Percentiles rank a stretch among this genome's conserved stretches.
Conservation (phyloP, 495 filamentous ascomycete genomes). For the Talaromyces borbonicus region DNA sequence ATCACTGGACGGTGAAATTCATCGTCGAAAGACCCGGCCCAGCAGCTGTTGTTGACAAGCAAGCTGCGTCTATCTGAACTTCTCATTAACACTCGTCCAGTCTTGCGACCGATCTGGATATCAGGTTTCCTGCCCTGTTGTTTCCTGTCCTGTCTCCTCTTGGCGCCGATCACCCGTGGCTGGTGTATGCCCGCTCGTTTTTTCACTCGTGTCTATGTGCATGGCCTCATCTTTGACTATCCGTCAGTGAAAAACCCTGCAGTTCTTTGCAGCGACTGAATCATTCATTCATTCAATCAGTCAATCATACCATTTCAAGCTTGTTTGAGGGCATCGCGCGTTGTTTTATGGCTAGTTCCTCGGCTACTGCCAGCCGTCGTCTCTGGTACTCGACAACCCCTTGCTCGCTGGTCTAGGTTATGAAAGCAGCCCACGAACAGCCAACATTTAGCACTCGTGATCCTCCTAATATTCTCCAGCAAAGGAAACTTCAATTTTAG, state of each 20-base stretch:
- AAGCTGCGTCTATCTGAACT: not conserved
- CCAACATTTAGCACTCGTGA: too few species aligned
- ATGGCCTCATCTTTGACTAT: conserved; percentile 1
- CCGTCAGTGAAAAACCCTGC: not conserved
- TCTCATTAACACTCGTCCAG: not conserved
- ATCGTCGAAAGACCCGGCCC: not conserved
- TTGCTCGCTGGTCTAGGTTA: conserved; percentile 4
- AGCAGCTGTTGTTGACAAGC: not conserved
- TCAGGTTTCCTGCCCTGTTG: not conserved
- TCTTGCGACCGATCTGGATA: not conserved
- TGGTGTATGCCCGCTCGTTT: not conserved
- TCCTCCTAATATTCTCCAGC: too few species aligned
- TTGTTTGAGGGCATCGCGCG: not conserved
- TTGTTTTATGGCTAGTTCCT: not conserved
- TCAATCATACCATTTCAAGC: too few species aligned
- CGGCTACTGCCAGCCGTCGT: not conserved
- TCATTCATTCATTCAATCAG: too few species aligned
- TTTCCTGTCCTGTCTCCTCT: conserved; percentile 4
- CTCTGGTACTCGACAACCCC: conserved; percentile 1
- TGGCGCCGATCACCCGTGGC: conserved; percentile 5
- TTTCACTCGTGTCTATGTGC: not conserved
- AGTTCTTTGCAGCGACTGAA: not conserved
- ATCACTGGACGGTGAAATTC: not conserved
- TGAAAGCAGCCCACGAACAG: conserved; percentile 1
- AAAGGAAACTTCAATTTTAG: too few species aligned